Evolutionary conservation across 352 stramenopile genomes (phyloP).

Genomic region (Pythium plurisporium): DNA sequence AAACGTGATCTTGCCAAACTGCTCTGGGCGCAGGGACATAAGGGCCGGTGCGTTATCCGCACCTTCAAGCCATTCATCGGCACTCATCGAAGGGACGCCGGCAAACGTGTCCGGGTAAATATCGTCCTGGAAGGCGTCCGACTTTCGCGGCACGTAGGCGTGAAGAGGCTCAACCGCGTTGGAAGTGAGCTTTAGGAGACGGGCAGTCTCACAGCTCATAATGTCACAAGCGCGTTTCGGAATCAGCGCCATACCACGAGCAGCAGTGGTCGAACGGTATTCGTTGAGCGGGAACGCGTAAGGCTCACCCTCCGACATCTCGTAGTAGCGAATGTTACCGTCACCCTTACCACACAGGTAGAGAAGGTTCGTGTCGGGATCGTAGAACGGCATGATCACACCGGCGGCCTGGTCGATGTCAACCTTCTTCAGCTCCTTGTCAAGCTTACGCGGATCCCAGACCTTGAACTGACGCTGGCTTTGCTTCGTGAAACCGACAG

Average conservation of each 20-base stretch:
- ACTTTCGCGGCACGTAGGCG: slow-evolving; percentile 96
- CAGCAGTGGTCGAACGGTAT: slow-evolving; percentile 94
- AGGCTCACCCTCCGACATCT: slow-evolving; percentile 95
- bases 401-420: slow-evolving; percentile 97
- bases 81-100: slow-evolving; percentile 92
- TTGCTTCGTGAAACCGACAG: slow-evolving; percentile 96
- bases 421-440: slow-evolving; percentile 92
- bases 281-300: slow-evolving; percentile 91
- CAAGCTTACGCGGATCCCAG: slow-evolving; percentile 84
- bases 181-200: slow-evolving; percentile 94
- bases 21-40: slow-evolving; percentile 92
- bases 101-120: slow-evolving; percentile 97
- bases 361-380: slow-evolving; percentile 96
- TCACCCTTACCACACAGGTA: slow-evolving; percentile 98
- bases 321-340: slow-evolving; percentile 99
- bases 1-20: slow-evolving; percentile 82
- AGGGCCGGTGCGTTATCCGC: slow-evolving; percentile 91
- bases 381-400: slow-evolving; percentile 99
- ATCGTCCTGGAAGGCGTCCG: slow-evolving; percentile 99
- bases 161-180: slow-evolving; percentile 97
- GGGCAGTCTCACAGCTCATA: slow-evolving; percentile 96
- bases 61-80: slow-evolving; percentile 95
- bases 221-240: slow-evolving; percentile 98
- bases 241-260: slow-evolving; percentile 97
- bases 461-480: slow-evolving; percentile 93